Percentiles rank a stretch among this genome's conserved stretches.
Conservation (phyloP, 768 basidiomycete species). For the Sarcodon aspratus region DNA sequence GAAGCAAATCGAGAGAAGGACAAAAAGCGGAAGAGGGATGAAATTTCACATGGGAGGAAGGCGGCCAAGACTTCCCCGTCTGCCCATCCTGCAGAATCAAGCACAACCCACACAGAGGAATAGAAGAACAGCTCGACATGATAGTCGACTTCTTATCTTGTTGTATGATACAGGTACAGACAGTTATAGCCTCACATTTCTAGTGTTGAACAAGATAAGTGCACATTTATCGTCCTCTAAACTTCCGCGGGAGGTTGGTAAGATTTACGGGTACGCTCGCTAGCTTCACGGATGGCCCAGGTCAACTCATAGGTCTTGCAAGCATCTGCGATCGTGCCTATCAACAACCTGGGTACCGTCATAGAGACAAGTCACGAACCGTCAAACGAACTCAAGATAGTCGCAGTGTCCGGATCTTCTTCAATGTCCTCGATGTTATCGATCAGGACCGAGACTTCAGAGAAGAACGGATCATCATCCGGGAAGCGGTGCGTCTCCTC, state of each 20-base stretch:
- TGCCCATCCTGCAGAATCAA: too few relatives aligned
- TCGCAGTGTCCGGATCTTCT: conserved; percentile 68
- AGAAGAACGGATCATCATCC: conserved; percentile 90
- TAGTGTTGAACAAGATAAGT: not conserved
- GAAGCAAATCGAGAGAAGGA: conserved; percentile 29
- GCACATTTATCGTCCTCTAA: not conserved
- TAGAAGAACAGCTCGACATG: not conserved
- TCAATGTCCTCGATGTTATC: conserved; percentile 86
- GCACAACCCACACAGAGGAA: not conserved
- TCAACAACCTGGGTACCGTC: not conserved
- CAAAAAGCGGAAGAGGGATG: conserved; percentile 26
- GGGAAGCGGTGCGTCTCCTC: conserved; percentile 63
- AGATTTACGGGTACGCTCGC: conserved; percentile 46
- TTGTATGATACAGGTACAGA: not conserved
- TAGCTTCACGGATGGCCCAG: conserved; percentile 83
- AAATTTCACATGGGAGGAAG: not conserved
- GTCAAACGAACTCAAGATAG: conserved; percentile 78
- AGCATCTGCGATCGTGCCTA: conserved; percentile 41
- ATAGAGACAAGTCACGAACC: conserved; percentile 30
- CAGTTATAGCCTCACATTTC: not conserved
- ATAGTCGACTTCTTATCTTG: not conserved
- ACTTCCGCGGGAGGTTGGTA: not conserved
- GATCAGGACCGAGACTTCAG: conserved; percentile 82
- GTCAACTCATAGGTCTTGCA: conserved; percentile 84
- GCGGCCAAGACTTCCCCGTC: not conserved